Percentiles rank a stretch among this genome's conserved stretches.
phyloP scores from a whole-genome alignment of 2,329 filamentous ascomycete genomes.

The Uncinocarpus reesii region DNA sequence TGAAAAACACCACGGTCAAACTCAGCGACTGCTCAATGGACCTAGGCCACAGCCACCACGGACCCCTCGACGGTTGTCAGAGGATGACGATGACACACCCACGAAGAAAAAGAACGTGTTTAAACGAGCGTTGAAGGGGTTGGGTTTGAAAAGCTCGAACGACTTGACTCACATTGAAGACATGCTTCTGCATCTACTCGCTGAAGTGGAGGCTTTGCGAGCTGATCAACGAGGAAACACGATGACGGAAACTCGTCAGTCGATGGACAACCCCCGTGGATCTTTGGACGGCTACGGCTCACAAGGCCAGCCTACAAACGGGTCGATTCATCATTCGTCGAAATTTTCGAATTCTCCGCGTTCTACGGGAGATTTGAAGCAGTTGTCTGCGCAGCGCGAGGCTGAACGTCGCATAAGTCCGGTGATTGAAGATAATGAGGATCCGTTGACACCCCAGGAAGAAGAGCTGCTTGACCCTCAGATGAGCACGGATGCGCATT shows the following conservation, averaged over 20 bases:
- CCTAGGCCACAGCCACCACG: conserved; percentile 72
- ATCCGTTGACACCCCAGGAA: conserved; percentile 40
- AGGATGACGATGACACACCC: conserved; percentile 49
- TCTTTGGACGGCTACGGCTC: conserved; percentile 17
- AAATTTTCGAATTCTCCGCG: conserved; percentile 53
- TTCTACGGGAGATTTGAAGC: conserved; percentile 21
- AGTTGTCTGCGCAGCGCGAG: conserved; percentile 7
- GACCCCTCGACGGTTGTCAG: conserved; percentile 42
- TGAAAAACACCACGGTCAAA: conserved; percentile 79
- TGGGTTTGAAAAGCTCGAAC: conserved; percentile 76
- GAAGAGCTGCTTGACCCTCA: conserved; percentile 44
- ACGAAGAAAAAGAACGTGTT: conserved; percentile 90
- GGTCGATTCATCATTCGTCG: conserved; percentile 63
- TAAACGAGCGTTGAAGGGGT: conserved; percentile 78
- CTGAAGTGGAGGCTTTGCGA: conserved; percentile 79
- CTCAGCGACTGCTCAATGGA: conserved; percentile 71
- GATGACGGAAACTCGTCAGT: conserved; percentile 47
- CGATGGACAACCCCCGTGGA: conserved; percentile 50
- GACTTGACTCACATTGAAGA: conserved; percentile 83
- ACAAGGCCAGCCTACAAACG: conserved; percentile 57
- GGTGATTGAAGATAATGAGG: conserved; percentile 77
- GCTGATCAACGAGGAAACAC: conserved; percentile 36
- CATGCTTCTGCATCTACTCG: conserved; percentile 83
- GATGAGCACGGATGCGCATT: conserved; percentile 49
- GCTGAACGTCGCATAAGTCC: conserved; percentile 81